Evolutionary conservation across 2,329 filamentous ascomycete genomes (phyloP), one percentile per base, ranked within the genome.

Genomic region (Calycina herbarum): DNA sequence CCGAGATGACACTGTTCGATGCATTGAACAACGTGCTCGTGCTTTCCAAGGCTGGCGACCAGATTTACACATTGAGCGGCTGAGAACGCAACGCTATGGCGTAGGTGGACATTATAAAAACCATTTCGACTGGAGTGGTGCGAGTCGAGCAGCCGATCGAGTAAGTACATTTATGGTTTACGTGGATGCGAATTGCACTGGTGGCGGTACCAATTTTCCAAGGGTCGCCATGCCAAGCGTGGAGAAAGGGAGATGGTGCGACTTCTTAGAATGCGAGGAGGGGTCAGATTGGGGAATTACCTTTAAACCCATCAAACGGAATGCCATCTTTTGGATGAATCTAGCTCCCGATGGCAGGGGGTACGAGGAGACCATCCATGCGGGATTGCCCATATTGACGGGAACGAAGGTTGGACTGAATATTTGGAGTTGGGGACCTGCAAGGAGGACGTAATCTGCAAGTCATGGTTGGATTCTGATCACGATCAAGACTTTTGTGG

Each of bases 241-340:
- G 17, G 79, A 77, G 27, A 69, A 74, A 11, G 69, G 70, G 42
- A 75, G 76, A 62, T 89, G 86, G 86, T 87, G 85, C 75, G 75
- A 79, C 62, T 87, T 86, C 69, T 71, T 88, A 29, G 84, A 87
- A 63, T 88, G 85, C 71, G 76, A 71, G 33, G 56, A 57, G 64
- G 63, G 69, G 67, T 35, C 66, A 11, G 65, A 65, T 64, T 64
- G 72, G 70, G 86, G 85, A 0, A 78, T 87, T 1, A 86, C 82
- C 0, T 88, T 89, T 71, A 85, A 83, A 72, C 82, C 85, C 0
- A 80, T 83, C 51, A 80, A 79, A 64, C 83, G 85, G 0, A 86
- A 85, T 76, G 86, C 86, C 1, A 81, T 89, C 1, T 89, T 84
- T 66, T 89, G 86, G 86, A 82, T 84, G 76, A 89, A 89, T 74